Evolutionary conservation across 2,329 filamentous ascomycete species (phyloP), one percentile per base, ranked within the genome.

Genomic region (Rachicladosporium sp.): DNA sequence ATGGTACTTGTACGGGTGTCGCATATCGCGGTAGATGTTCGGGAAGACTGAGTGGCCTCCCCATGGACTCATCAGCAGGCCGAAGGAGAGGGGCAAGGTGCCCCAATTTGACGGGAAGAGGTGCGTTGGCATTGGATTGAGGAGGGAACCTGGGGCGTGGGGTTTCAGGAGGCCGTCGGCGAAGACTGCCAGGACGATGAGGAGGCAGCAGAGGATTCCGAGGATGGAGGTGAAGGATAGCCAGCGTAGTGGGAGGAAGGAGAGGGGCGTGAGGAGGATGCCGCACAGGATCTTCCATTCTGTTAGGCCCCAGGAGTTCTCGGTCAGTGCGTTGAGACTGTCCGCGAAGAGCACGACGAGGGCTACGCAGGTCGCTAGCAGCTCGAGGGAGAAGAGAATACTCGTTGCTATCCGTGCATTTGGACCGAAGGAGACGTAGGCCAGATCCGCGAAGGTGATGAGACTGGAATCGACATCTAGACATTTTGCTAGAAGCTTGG

Each of bases 281-380:
- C 84, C 80, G 58, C 87, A 93, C 23, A 93, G 61, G 27, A 89
- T 67, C 63, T 96, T 96, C 88, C 89, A 96, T 44, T 76, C 67
- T 0, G 75, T 70, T 4, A 82, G 65, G 35, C 73, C 76, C 46
- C 82, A 63, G 5, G 35, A 37, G 0, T 74, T 77, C 0, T 86
- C 83, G 37, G 95, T 75, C 12, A 96, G 64, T 10, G 84, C 73
- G 51, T 84, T 68, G 50, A 96, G 70, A 33, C 84, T 93, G 63
- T 96, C 91, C n/a, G 85, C 84, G 59, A 96, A 96, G n/a, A 95
- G 73, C 12, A 94, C 84, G 27, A 93, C 75, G 3, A 94, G 70
- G 3, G 89, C 89, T 23, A 96, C 88, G 55, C 85, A 93, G 13
- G 87, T 84, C 6, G 83, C 88, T 27, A 94, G 62, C 19, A 96